These are phyloP conservation scores for Termitomyces heimii DNA, from an alignment of 768 basidiomycete species.

Conservation along the genomic window DNA sequence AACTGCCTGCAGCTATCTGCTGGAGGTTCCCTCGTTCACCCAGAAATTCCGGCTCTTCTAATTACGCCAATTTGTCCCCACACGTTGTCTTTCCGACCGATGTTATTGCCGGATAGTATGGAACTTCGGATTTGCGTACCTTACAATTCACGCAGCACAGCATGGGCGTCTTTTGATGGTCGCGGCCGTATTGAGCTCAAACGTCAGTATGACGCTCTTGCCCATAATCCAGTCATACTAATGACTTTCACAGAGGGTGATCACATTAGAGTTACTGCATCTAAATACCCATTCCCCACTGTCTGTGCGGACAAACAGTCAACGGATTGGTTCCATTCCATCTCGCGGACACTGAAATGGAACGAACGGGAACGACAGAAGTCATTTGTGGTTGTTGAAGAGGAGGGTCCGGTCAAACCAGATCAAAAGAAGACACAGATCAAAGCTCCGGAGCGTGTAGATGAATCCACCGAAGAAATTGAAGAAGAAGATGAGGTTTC, in stretches of 20 bases:
- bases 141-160: slow-evolving; percentile 95
- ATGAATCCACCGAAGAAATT: slow-evolving; percentile 13
- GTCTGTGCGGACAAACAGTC: slow-evolving; percentile 98
- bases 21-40: slow-evolving; percentile 95
- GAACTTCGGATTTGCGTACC: slow-evolving; percentile 98
- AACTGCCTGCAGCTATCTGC: slow-evolving; percentile 64
- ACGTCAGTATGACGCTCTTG: slow-evolving; percentile 52
- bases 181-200: slow-evolving; percentile 93
- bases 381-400: slow-evolving; percentile 97
- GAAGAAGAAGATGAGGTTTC: slow-evolving; percentile 46
- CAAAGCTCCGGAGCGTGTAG: slow-evolving; percentile 10
- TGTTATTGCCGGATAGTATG: slow-evolving; percentile 98
- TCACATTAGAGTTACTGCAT: slow-evolving; percentile 97
- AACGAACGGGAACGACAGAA: slow-evolving; percentile 99
- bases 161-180: slow-evolving; percentile 99
- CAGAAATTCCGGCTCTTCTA: slow-evolving; percentile 93
- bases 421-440: slow-evolving; percentile 16
- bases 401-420: slow-evolving; percentile 62
- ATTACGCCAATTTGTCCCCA: slow-evolving; percentile 99
- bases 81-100: slow-evolving; percentile 96
- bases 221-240: slow-evolving; percentile 3
- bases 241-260: slow-evolving; percentile 74
- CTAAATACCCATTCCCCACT: slow-evolving; percentile 96
- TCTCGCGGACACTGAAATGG: slow-evolving; percentile 96
- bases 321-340: slow-evolving; percentile 97